Conservation (phyloP, 148 eudicot genomes). For the Spergularia marina region DNA sequence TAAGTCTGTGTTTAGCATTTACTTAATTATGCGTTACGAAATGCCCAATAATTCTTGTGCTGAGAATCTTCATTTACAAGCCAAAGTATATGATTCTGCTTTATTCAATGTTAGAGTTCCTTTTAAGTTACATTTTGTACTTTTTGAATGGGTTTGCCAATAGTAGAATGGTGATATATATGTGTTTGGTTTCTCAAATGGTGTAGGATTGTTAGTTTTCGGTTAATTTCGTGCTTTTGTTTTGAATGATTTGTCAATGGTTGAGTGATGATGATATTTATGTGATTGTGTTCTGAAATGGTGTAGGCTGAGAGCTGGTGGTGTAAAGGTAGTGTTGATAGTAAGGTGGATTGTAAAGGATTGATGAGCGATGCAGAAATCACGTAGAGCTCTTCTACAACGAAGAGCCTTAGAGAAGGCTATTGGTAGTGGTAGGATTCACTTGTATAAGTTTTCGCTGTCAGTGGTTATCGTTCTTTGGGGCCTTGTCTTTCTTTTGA, state of each 20-base stretch:
- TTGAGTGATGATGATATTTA: conserved; percentile 6
- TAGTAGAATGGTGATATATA: not conserved
- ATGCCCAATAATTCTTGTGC: not conserved
- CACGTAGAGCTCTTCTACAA: conserved; percentile 91
- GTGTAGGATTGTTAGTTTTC: conserved; percentile 9
- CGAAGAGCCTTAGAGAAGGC: conserved; percentile 66
- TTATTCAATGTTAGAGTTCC: not conserved
- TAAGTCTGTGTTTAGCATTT: conserved; percentile 5
- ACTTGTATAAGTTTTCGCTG: conserved; percentile 60
- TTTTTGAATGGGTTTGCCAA: not conserved
- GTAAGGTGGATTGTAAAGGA: conserved; percentile 20
- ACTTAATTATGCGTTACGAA: conserved; percentile 13
- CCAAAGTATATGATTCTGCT: conserved; percentile 9
- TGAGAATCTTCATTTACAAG: conserved; percentile 13
- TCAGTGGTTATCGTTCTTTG: conserved; percentile 60
- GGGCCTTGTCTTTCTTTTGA: conserved; percentile 71
- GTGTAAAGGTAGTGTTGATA: conserved; percentile 21
- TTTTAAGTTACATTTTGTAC: not conserved
- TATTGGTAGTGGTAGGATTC: conserved; percentile 49
- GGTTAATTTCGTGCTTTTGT: conserved; percentile 1
- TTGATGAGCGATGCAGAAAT: conserved; percentile 93
- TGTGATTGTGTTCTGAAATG: not conserved
- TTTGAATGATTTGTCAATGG: not conserved
- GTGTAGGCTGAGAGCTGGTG: conserved; percentile 22
- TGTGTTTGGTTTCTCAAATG: not conserved